A percentile compares a stretch with the other conserved stretches of the same genome.
phyloP scores from a whole-genome alignment of 345 rosid species.

The Eucalyptus tenuipes region DNA sequence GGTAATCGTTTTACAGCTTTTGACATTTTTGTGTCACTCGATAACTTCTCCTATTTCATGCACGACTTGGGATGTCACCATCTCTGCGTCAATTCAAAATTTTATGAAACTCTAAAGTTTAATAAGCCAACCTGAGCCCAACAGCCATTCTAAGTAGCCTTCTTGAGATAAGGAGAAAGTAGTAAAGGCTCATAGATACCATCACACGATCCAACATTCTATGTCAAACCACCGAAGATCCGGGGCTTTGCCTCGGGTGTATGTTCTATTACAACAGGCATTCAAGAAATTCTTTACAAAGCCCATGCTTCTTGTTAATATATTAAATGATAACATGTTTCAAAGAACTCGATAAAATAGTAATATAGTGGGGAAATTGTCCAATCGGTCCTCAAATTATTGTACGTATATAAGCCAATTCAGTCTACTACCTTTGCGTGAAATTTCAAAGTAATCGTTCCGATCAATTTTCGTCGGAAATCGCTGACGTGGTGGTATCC shows the following conservation, averaged over 20 bases:
- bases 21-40: background rate
- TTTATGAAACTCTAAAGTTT: background rate
- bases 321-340: background rate
- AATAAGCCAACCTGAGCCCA: background rate
- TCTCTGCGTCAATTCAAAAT: background rate
- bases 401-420: background rate
- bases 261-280: background rate
- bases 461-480: rapidly evolving
- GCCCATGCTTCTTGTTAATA: background rate
- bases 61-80: background rate
- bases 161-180: background rate
- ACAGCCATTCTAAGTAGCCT: background rate
- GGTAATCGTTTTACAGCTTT: background rate
- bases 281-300: background rate
- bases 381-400: background rate
- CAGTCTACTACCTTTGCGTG: rapidly evolving
- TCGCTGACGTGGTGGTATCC: no score
- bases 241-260: background rate
- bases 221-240: background rate
- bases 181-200: background rate
- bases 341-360: background rate
- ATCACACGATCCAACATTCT: background rate
- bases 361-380: background rate
- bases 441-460: background rate
- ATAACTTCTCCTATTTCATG: background rate